Evolutionary conservation across 495 filamentous ascomycete species (phyloP).

Genomic region (Xylaria bambusicola): DNA sequence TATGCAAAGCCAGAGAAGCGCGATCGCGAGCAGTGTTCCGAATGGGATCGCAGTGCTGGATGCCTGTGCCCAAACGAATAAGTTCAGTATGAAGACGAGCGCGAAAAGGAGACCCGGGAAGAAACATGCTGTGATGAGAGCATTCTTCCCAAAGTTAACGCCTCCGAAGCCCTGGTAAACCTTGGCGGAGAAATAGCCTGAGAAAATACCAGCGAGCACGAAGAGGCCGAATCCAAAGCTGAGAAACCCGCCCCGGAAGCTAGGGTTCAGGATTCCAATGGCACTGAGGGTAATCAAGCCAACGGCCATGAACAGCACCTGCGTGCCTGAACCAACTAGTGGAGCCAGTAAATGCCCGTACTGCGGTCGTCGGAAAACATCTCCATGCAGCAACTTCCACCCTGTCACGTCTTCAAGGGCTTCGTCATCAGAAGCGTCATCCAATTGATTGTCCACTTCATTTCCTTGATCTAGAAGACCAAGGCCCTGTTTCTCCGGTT

Average conservation of each 20-base stretch:
- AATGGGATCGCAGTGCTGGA: slow-evolving; percentile 91
- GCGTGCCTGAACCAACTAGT: slow-evolving; percentile 84
- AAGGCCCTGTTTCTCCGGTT: slow-evolving; percentile 54
- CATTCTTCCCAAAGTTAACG: slow-evolving; percentile 76
- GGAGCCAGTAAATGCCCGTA: slow-evolving; percentile 81
- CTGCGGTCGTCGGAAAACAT: slow-evolving; percentile 83
- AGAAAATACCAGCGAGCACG: slow-evolving; percentile 84
- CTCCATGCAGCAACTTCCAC: slow-evolving; percentile 93
- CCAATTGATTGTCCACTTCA: slow-evolving; percentile 55
- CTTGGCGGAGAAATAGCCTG: slow-evolving; percentile 87
- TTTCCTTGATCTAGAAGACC: slow-evolving; percentile 68
- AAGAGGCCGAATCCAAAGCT: slow-evolving; percentile 86
- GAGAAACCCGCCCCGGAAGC: slow-evolving; percentile 89
- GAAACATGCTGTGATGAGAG: slow-evolving; percentile 77
- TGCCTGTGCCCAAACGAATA: slow-evolving; percentile 93
- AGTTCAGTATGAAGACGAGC: slow-evolving; percentile 80
- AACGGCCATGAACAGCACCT: slow-evolving; percentile 83
- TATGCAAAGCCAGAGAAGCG: slow-evolving; percentile 84
- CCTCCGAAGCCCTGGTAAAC: slow-evolving; percentile 89
- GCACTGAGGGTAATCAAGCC: slow-evolving; percentile 79
- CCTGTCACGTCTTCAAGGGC: slow-evolving; percentile 80
- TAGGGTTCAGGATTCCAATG: slow-evolving; percentile 83
- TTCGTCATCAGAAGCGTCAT: slow-evolving; percentile 74
- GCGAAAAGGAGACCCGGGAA: slow-evolving; percentile 83
- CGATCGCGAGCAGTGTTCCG: slow-evolving; percentile 73